Base-by-base conservation (phyloP, 352 stramenopile genomes). In the Phytophthora rubi region DNA sequence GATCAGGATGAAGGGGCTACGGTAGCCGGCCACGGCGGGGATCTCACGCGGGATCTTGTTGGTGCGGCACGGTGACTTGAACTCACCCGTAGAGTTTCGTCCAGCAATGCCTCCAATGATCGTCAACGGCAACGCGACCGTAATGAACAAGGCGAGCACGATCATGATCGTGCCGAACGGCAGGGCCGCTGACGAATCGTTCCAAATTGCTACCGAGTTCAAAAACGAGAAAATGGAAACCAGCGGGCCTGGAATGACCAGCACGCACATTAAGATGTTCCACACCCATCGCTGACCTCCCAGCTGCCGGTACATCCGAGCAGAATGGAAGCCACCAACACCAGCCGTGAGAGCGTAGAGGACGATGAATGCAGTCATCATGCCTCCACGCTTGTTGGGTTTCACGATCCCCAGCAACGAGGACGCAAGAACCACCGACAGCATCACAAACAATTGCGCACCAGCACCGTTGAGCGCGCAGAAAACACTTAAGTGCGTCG, bases 101-200 rank as follows among this genome's bases (percentile, higher is more conserved):
- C 96, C 97, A n/a, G 94, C 68, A 55, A 99, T 98, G 30, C 91
- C 97, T 49, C 97, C 97, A 32, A 98, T 91, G 7, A 99, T 83
- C 2, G 91, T 98, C 52, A 99, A 76, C 21, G 97, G 97, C 47
- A 99, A 86, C 2, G 92, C 86, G 15, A 99, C 80, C 33, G 99
- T 92, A 32, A 96, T 81, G 71, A 96, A 98, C 35, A 99, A 79
- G 26, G 84, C 86, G 8, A 97, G 74, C 53, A 99, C 90, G 51
- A 98, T 97, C 74, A 99, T 89, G 68, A 99, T 98, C 2, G 97
- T 98, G 28, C 91, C 96, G 59, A 99, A 98, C 2, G 97, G 97
- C 16, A 99, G 84, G 23, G 97, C 97, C 45, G 94, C 97, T 3
- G 95, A 99, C 42, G 97, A 99, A 52, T 97, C 94, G 75, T 99